Conservation (phyloP, 108 stramenopile genomes). For the Nitzschia inconspicua region DNA sequence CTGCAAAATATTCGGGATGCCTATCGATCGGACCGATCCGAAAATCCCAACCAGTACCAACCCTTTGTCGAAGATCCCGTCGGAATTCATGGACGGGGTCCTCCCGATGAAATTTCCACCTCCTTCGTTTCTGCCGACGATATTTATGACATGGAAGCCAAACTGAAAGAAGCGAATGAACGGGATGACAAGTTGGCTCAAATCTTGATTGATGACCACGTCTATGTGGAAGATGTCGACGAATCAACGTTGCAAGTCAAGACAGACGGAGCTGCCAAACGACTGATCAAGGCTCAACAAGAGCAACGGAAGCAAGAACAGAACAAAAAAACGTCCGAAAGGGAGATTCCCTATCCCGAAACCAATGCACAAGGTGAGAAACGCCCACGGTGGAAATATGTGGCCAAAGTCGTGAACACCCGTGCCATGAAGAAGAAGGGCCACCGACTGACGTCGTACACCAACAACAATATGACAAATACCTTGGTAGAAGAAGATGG, state of each 20-base stretch:
- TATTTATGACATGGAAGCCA: slow-evolving; percentile 64
- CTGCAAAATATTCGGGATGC: slow-evolving; percentile 36
- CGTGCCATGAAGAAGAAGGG: slow-evolving; percentile 44
- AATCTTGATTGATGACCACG: slow-evolving; percentile 49
- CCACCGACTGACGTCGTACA: slow-evolving; percentile 15
- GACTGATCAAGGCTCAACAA: slow-evolving; percentile 24
- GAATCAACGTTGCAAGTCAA: slow-evolving; percentile 41
- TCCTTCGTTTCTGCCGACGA: slow-evolving; percentile 47
- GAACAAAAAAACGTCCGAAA: background rate
- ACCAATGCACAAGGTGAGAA: slow-evolving; percentile 40
- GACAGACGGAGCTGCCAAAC: slow-evolving; percentile 41
- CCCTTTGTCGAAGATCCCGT: slow-evolving; percentile 73
- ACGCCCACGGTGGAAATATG: slow-evolving; percentile 76
- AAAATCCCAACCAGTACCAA: slow-evolving; percentile 1
- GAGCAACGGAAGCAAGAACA: slow-evolving; percentile 4
- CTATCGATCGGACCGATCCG: slow-evolving; percentile 26
- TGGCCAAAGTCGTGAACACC: slow-evolving; percentile 77
- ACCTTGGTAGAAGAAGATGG: slow-evolving; percentile 76
- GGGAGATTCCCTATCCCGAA: slow-evolving; percentile 37
- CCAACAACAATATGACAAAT: slow-evolving; percentile 44
- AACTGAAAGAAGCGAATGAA: slow-evolving; percentile 38
- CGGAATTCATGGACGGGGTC: slow-evolving; percentile 47
- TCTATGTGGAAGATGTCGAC: slow-evolving; percentile 77
- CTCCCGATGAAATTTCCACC: slow-evolving; percentile 36
- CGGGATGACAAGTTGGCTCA: slow-evolving; percentile 58